Evolutionary conservation across 129 eudicot species (phyloP), one percentile per base, ranked within the genome.

Genomic region (Ambrosia trifida): DNA sequence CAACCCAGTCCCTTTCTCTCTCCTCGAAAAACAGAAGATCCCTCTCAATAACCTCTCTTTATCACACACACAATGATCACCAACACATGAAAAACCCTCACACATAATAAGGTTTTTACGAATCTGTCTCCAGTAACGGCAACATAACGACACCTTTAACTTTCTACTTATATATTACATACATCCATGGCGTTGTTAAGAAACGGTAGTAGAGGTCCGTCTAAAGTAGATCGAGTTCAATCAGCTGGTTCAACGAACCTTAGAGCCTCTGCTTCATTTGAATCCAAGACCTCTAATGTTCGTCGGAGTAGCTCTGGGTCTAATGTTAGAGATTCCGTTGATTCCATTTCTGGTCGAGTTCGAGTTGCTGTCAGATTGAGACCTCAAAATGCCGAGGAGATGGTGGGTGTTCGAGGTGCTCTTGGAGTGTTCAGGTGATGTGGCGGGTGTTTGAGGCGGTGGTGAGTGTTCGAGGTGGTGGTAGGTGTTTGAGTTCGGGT

Each of bases 321-420:
- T 45, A 72, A 43, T 11, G 17, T 12, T 20, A 58, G 44, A 66
- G 64, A 77, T 69, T 68, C 56, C 57, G 78, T 79, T 19, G 87
- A 77, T 47, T 82, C n/a, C n/a, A n/a, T 89, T 80, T 80, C 94
- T 45, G 96, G 97, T 66, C 86, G 99, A 86, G 99, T 95, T 76
- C 87, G 99, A 68, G 99, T 95, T 64, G 96, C 97, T 88, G 99
- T 95, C 40, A 95, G 99, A 90, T 79, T 95, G 66, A 82, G 99
- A 64, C 99, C 99, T 79, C 90, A 79, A 75, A 95, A 95, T 95
- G 83, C 93, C 7, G 99, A 90, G 76, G 99, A 95, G 77, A 56
- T 81, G 83, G 95, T 75, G 78, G 88, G n/a, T n/a, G n/a, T n/a
- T n/a, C n/a, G n/a, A n/a, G n/a, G n/a, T n/a, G n/a, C n/a, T n/a